Evolutionary conservation across 805 yeast species (phyloP).

Genomic region (Cyberlindnera mrakii): DNA sequence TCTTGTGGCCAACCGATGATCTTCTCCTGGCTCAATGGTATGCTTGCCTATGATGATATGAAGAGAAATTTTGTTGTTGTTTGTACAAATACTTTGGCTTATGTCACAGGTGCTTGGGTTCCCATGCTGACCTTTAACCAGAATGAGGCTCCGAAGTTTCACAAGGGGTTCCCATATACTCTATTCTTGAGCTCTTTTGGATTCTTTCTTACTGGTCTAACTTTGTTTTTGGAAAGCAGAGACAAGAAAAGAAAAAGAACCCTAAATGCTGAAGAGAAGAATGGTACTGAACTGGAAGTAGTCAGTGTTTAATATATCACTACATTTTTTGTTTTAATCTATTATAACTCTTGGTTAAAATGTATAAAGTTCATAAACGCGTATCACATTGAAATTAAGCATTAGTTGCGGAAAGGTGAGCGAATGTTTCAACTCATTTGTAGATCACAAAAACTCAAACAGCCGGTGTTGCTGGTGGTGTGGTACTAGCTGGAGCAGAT

Average conservation of each 20-base stretch:
- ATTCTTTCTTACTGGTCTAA: conserved; percentile 24
- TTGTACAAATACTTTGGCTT: conserved; percentile 35
- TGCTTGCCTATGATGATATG: conserved; percentile 29
- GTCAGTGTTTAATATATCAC: neutral
- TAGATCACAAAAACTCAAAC: too few relatives aligned
- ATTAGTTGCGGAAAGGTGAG: neutral
- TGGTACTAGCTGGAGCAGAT: neutral
- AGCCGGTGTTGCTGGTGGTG: neutral
- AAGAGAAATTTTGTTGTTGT: conserved; percentile 33
- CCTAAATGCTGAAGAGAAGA: neutral
- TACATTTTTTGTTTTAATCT: neutral
- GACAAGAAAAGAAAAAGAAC: conserved; percentile 11
- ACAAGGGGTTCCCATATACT: conserved; percentile 33
- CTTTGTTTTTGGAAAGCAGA: conserved; percentile 17
- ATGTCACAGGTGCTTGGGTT: conserved; percentile 35
- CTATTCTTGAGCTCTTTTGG: conserved; percentile 30
- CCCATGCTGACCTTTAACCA: conserved; percentile 37
- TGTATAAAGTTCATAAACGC: neutral
- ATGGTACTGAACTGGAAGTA: neutral
- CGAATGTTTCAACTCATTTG: too few relatives aligned
- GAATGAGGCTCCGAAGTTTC: conserved; percentile 29
- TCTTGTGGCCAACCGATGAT: conserved; percentile 51
- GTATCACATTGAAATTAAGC: neutral
- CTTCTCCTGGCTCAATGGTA: conserved; percentile 49
- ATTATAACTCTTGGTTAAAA: neutral